Conservation (phyloP, 768 basidiomycete species). For the Leucosporidium scottii region DNA sequence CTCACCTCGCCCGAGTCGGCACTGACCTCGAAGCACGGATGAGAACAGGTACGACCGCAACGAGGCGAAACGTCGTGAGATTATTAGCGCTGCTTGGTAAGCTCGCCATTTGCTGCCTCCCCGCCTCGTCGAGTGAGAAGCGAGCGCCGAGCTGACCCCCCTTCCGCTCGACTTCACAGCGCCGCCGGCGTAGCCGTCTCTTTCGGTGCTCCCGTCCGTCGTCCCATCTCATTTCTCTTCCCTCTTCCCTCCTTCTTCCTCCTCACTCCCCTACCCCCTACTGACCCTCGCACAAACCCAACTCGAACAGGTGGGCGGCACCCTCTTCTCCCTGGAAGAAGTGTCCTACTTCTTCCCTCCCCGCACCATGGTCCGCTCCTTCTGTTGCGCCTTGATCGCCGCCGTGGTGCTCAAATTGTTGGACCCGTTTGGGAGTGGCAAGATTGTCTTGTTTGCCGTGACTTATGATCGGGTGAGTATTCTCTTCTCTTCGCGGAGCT, state of each 20-base stretch:
- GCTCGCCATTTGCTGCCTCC: not conserved
- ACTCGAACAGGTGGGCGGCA: constrained; percentile 50
- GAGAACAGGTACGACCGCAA: constrained; percentile 69
- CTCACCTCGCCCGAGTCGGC: too few relatives aligned
- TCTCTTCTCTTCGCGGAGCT: too few relatives aligned
- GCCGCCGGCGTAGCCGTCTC: constrained; percentile 97
- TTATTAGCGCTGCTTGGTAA: constrained; percentile 74
- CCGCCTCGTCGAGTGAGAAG: not conserved
- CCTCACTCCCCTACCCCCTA: not conserved
- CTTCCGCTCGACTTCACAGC: constrained; percentile 38
- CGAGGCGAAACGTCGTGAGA: constrained; percentile 92
- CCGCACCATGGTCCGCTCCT: constrained; percentile 41
- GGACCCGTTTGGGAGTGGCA: constrained; percentile 92
- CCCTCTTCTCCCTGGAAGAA: constrained; percentile 86
- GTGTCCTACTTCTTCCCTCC: constrained; percentile 80
- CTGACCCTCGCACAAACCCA: not conserved
- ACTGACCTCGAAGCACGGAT: too few relatives aligned
- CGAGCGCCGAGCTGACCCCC: not conserved
- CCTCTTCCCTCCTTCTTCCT: not conserved
- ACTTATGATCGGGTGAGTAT: constrained; percentile 67
- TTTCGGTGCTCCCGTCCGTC: constrained; percentile 93
- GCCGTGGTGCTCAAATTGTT: constrained; percentile 71
- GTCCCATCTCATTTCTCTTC: constrained; percentile 5
- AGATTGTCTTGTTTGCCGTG: constrained; percentile 85
- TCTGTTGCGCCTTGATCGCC: constrained; percentile 79